A percentile compares a stretch with the other conserved stretches of the same genome.
Conservation (phyloP, 2,329 filamentous ascomycete species). For the Aspergillus niger region DNA sequence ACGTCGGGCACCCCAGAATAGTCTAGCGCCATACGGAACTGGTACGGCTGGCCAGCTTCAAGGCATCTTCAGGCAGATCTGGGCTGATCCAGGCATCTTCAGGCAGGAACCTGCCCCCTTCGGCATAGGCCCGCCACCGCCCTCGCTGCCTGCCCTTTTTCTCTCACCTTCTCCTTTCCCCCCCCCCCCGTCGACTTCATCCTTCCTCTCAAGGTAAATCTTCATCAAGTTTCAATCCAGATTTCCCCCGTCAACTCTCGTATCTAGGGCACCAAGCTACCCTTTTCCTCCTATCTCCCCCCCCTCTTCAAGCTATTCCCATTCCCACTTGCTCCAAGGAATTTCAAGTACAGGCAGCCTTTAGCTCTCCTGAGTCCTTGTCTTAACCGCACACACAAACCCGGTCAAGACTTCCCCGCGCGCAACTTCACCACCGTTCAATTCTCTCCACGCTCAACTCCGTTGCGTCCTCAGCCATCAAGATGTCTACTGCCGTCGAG, state of each 20-base stretch:
- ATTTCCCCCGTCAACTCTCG: conserved; percentile 31
- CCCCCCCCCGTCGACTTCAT: conserved; percentile 23
- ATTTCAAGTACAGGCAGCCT: conserved; percentile 41
- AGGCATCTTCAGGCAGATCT: conserved; percentile 7
- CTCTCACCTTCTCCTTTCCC: conserved; percentile 26
- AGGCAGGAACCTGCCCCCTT: conserved; percentile 12
- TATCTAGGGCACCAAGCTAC: conserved; percentile 90
- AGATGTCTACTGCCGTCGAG: conserved; percentile 83
- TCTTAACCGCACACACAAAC: conserved; percentile 35
- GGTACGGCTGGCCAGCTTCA: not conserved
- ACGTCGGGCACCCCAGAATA: not conserved
- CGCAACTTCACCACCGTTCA: conserved; percentile 32
- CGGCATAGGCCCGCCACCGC: conserved; percentile 15
- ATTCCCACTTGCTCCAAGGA: conserved; percentile 22
- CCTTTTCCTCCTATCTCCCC: conserved; percentile 62
- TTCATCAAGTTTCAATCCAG: conserved; percentile 21
- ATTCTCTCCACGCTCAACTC: conserved; percentile 32
- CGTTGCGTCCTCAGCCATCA: conserved; percentile 50
- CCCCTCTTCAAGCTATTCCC: conserved; percentile 60
- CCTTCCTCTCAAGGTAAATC: conserved; percentile 28
- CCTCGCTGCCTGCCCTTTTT: conserved; percentile 25
- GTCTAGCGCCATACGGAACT: not conserved
- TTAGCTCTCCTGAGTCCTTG: conserved; percentile 67
- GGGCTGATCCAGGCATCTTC: conserved; percentile 11
- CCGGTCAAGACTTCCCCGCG: conserved; percentile 30